A percentile compares a stretch with the other conserved stretches of the same genome.
Conservation (phyloP, 225 moss, liverwort and hornwort genomes). For the Takakia lepidozioides region DNA sequence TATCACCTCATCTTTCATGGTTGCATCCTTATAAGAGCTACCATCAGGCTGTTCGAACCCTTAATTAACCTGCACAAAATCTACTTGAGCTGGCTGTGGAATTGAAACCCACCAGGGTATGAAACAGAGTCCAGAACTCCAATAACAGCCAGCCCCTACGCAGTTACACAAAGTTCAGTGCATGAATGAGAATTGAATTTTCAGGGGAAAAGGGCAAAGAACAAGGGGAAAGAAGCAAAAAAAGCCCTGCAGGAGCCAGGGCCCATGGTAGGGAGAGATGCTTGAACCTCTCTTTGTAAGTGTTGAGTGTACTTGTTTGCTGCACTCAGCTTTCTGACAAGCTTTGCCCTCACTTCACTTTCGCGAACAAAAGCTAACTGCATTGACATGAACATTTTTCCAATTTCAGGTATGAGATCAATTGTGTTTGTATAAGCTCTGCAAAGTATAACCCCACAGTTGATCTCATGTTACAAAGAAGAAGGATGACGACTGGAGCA, state of each 20-base stretch:
- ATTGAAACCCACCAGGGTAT: no score
- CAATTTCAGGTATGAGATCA: no score
- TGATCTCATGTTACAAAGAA: no score
- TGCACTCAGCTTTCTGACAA: conserved; percentile 34
- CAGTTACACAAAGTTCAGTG: neutral
- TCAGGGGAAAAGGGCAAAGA: no score
- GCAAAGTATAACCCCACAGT: no score
- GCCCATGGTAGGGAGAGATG: neutral
- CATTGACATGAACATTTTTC: conserved; percentile 1
- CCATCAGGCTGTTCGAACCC: neutral
- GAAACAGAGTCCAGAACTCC: no score
- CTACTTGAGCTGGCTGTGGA: no score
- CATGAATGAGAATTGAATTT: neutral
- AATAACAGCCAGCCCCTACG: neutral
- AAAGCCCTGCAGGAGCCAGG: neutral
- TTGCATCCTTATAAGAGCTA: neutral
- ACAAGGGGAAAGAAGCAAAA: neutral
- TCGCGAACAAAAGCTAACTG: conserved; percentile 23
- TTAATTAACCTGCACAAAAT: neutral
- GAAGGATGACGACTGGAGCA: no score
- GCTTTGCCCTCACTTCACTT: conserved; percentile 20
- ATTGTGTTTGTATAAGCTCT: no score
- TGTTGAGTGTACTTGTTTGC: conserved; percentile 30
- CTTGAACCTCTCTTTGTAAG: conserved; percentile 23
- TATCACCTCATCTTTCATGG: neutral